These are phyloP conservation scores for Phytopythium montanum DNA, from an alignment of 352 stramenopile genomes.

Conservation along the genomic window DNA sequence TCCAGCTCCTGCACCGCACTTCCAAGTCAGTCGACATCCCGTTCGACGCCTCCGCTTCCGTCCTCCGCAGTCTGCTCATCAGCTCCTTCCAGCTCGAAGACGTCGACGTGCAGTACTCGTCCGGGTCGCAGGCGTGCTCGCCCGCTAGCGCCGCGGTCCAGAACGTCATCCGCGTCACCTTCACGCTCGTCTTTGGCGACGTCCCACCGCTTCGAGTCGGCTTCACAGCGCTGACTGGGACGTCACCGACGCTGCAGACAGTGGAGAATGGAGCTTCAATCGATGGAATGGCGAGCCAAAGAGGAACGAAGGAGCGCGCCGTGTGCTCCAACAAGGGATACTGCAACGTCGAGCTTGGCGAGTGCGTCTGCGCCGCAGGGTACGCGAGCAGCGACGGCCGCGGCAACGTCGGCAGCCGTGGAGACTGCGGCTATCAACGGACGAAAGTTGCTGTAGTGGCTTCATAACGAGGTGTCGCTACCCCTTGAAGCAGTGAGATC, in stretches of 20 bases:
- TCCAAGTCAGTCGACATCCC: slow-evolving; percentile 47
- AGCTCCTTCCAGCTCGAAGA: slow-evolving; percentile 46
- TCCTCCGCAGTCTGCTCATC: slow-evolving; percentile 58
- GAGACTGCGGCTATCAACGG: slow-evolving; percentile 55
- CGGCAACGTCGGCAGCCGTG: slow-evolving; percentile 44
- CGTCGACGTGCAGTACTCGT: slow-evolving; percentile 39
- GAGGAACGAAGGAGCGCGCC: slow-evolving; percentile 87
- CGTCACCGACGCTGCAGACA: slow-evolving; percentile 15
- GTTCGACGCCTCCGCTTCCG: slow-evolving; percentile 32
- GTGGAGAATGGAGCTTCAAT: slow-evolving; percentile 42
- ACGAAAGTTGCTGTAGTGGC: slow-evolving; percentile 5
- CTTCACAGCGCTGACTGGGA: slow-evolving; percentile 21
- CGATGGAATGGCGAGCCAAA: slow-evolving; percentile 32
- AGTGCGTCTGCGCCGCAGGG: slow-evolving; percentile 43
- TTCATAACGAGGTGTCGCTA: background rate
- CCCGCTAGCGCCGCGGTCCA: slow-evolving; percentile 12
- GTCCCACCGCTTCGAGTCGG: slow-evolving; percentile 42
- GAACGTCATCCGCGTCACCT: slow-evolving; percentile 60
- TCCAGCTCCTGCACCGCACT: slow-evolving; percentile 62
- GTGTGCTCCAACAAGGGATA: slow-evolving; percentile 87
- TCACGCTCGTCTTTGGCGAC: slow-evolving; percentile 43
- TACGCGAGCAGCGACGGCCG: slow-evolving; percentile 63
- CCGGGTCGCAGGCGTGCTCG: slow-evolving; percentile 32
- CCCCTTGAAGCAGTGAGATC: no score
- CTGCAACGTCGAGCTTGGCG: slow-evolving; percentile 64